Conservation (phyloP, 345 rosid species). For the Populus tremula region DNA sequence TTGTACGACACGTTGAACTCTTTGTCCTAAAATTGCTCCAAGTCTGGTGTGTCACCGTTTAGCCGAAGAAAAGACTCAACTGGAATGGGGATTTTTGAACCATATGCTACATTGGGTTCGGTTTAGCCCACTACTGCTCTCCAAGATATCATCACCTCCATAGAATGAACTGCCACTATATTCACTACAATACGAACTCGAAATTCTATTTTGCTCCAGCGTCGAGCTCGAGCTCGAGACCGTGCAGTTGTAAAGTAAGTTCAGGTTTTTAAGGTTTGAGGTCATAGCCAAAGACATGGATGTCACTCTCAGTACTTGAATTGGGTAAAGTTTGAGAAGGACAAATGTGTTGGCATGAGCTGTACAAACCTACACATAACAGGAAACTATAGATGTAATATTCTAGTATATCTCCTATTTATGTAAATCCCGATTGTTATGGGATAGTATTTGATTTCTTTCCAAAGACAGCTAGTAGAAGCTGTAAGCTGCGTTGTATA, state of each 20-base stretch:
- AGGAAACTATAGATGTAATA: too few species aligned
- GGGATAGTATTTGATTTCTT: too few species aligned
- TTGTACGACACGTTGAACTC: slow-evolving; percentile 32
- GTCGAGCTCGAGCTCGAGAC: background rate
- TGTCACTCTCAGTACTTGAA: background rate
- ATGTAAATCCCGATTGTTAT: too few species aligned
- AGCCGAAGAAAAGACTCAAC: rapidly evolving
- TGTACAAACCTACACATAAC: too few species aligned
- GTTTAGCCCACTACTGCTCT: too few species aligned
- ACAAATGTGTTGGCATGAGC: too few species aligned
- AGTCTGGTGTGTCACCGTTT: rapidly evolving
- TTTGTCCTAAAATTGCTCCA: background rate
- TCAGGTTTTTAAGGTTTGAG: slow-evolving; percentile 7
- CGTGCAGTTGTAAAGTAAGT: slow-evolving; percentile 30
- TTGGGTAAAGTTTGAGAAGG: background rate
- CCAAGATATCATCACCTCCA: background rate
- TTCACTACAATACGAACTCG: background rate
- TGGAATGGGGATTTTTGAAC: background rate
- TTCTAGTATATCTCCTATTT: too few species aligned
- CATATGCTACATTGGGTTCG: background rate
- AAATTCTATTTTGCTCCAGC: background rate
- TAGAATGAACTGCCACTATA: background rate
- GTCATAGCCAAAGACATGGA: background rate
- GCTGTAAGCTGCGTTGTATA: too few species aligned
- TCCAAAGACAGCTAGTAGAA: too few species aligned